phyloP scores from a whole-genome alignment of 352 stramenopile species.

The Phytophthora ramorum region DNA sequence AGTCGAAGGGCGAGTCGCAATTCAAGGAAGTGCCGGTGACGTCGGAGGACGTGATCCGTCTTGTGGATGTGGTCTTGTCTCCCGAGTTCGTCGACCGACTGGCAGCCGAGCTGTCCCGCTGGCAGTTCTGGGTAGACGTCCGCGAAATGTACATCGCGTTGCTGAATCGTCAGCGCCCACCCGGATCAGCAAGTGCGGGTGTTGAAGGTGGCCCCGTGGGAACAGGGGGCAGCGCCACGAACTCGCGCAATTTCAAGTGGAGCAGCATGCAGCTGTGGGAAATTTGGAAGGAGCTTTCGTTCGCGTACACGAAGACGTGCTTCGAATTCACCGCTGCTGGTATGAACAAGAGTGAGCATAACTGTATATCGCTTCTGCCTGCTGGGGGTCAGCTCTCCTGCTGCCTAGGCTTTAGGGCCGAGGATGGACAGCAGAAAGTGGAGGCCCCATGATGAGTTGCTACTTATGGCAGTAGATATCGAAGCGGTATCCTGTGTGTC shows the following conservation, averaged over 20 bases:
- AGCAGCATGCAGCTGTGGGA: constrained; percentile 86
- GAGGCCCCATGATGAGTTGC: constrained; percentile 23
- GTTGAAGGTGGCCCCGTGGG: constrained; percentile 25
- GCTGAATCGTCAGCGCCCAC: constrained; percentile 44
- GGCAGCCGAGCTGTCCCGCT: constrained; percentile 66
- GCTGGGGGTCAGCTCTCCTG: constrained; percentile 22
- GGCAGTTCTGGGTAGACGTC: constrained; percentile 84
- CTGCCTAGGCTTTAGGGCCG: background rate
- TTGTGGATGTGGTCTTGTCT: constrained; percentile 80
- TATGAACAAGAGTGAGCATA: constrained; percentile 80
- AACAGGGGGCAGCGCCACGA: constrained; percentile 40
- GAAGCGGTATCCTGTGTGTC: constrained; percentile 9
- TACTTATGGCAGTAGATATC: constrained; percentile 16
- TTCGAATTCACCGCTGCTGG: constrained; percentile 85
- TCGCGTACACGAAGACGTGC: constrained; percentile 84
- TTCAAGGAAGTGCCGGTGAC: constrained; percentile 73
- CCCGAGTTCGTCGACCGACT: constrained; percentile 76
- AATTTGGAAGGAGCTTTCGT: constrained; percentile 85
- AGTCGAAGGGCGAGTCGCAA: constrained; percentile 43
- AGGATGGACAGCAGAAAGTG: constrained; percentile 7
- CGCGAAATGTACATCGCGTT: constrained; percentile 77
- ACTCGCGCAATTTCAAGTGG: constrained; percentile 76
- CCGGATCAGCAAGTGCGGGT: constrained; percentile 15
- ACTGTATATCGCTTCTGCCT: constrained; percentile 40
- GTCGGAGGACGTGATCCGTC: constrained; percentile 75